Conservation (phyloP, 257 asterid species). For the Coffea eugenioides region DNA sequence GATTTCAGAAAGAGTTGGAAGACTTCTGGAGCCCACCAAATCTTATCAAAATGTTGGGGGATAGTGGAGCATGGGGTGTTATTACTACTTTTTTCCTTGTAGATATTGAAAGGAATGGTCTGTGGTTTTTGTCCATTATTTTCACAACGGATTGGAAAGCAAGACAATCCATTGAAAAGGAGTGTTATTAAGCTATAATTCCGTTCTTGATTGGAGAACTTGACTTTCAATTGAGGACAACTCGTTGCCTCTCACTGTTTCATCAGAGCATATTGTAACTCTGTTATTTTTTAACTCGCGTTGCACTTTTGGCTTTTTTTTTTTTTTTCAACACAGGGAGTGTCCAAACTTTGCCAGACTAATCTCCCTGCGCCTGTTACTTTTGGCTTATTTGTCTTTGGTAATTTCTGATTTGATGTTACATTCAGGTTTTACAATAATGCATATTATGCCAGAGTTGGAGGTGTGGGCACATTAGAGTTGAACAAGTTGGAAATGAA, state of each 20-base stretch:
- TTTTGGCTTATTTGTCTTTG: constrained; percentile 2
- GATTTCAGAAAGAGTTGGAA: not conserved
- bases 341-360: no score
- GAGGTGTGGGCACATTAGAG: constrained; percentile 79
- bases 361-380: not conserved
- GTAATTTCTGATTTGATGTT: constrained; percentile 4
- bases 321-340: no score
- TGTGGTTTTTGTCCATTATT: not conserved
- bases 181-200: not conserved
- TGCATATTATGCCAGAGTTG: constrained; percentile 87
- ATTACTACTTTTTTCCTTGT: not conserved
- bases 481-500: constrained; percentile 81
- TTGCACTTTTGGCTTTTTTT: not conserved
- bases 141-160: not conserved
- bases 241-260: not conserved
- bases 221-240: not conserved
- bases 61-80: not conserved
- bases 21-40: not conserved
- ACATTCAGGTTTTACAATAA: constrained; percentile 75
- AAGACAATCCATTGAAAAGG: not conserved
- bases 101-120: not conserved
- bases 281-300: not conserved
- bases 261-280: not conserved
- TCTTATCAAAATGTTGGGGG: not conserved
- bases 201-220: not conserved